phyloP scores from a whole-genome alignment of 768 basidiomycete genomes.

The Rhizopogon sp. region DNA sequence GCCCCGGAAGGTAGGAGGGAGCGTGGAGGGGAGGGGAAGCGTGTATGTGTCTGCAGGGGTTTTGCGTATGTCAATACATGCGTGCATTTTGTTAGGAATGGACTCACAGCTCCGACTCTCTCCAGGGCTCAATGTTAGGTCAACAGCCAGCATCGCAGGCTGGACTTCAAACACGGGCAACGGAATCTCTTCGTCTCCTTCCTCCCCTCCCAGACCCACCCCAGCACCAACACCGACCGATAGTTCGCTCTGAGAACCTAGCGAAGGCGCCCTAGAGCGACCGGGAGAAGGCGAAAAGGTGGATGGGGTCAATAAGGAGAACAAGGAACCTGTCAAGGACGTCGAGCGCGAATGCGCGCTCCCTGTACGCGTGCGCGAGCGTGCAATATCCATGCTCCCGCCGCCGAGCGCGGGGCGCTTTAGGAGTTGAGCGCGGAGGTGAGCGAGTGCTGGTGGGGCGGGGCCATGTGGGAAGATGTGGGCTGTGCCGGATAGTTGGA shows the following conservation, averaged over 20 bases:
- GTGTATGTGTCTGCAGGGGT: constrained; percentile 66
- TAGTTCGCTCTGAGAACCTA: constrained; percentile 15
- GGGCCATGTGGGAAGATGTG: constrained; percentile 46
- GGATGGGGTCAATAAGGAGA: constrained; percentile 32
- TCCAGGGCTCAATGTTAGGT: constrained; percentile 76
- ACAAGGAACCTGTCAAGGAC: constrained; percentile 45
- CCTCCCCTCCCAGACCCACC: constrained; percentile 35
- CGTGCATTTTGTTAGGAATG: background rate
- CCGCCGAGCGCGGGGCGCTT: constrained; percentile 51
- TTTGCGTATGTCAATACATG: background rate
- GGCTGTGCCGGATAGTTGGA: constrained; percentile 68
- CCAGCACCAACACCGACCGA: constrained; percentile 16
- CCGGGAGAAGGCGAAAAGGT: background rate
- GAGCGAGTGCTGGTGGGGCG: constrained; percentile 40
- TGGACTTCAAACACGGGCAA: constrained; percentile 85
- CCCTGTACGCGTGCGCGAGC: constrained; percentile 21
- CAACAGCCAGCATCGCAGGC: constrained; percentile 86
- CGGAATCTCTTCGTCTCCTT: constrained; percentile 56
- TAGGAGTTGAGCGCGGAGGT: constrained; percentile 46
- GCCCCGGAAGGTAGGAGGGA: constrained; percentile 91
- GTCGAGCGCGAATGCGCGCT: constrained; percentile 36
- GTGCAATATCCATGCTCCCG: constrained; percentile 76
- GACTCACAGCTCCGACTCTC: constrained; percentile 73
- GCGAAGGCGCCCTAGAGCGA: constrained; percentile 15
- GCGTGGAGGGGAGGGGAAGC: constrained; percentile 63